Conservation (phyloP, 2,329 filamentous ascomycete genomes). For the Aureobasidium subglaciale region DNA sequence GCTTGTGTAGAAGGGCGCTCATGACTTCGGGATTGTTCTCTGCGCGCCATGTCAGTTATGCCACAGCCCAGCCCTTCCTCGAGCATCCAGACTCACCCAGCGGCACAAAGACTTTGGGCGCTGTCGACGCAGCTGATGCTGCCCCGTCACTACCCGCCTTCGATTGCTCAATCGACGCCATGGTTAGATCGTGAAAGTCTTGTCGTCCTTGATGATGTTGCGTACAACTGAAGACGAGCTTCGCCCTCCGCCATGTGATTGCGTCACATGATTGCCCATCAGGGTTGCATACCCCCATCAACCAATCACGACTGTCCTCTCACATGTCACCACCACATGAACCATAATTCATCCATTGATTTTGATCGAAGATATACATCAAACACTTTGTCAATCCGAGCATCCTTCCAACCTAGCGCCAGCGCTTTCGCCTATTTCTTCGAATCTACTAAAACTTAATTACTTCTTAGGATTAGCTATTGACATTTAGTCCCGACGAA, state of each 20-base stretch:
- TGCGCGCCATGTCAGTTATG: constrained; percentile 26
- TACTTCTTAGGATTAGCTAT: background rate
- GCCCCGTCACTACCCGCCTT: constrained; percentile 6
- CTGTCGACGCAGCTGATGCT: background rate
- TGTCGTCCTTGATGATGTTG: background rate
- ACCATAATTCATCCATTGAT: background rate
- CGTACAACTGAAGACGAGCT: background rate
- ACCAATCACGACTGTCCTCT: too few relatives aligned
- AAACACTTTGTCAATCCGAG: background rate
- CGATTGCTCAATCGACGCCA: constrained; percentile 14
- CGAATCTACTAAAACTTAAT: background rate
- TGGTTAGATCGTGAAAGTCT: background rate
- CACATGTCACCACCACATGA: too few relatives aligned
- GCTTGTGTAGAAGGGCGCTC: constrained; percentile 70
- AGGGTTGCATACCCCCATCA: background rate
- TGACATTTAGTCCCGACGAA: background rate
- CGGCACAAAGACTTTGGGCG: constrained; percentile 17
- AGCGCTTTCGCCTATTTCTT: background rate
- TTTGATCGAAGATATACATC: too few relatives aligned
- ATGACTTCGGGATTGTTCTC: constrained; percentile 84
- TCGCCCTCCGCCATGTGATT: background rate
- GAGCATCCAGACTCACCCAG: constrained; percentile 10
- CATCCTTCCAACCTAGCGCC: background rate
- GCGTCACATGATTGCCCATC: constrained; percentile 10
- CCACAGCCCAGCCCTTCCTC: too few relatives aligned